These are phyloP conservation scores for Microcyclosporella mali DNA, from an alignment of 2,329 filamentous ascomycete species.

Conservation along the genomic window DNA sequence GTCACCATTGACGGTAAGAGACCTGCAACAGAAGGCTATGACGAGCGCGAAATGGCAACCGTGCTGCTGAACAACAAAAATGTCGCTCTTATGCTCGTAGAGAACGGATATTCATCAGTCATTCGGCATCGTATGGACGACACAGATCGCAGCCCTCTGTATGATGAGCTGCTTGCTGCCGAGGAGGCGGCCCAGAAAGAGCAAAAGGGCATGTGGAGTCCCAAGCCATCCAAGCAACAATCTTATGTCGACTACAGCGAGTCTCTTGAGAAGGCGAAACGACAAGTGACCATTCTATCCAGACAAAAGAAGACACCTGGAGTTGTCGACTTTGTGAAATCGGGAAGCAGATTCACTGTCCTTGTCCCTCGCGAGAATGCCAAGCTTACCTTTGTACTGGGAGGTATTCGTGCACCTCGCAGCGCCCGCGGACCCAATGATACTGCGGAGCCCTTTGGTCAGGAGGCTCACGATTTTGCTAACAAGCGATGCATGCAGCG, in stretches of 20 bases:
- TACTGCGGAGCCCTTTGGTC: conserved; percentile 84
- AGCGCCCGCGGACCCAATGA: conserved; percentile 76
- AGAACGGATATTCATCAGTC: conserved; percentile 87
- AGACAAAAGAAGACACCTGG: conserved; percentile 89
- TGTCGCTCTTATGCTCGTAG: conserved; percentile 75
- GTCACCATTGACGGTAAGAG: conserved; percentile 85
- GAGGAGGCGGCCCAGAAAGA: conserved; percentile 78
- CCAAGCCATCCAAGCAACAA: conserved; percentile 77
- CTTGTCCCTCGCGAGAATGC: conserved; percentile 86
- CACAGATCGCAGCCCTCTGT: conserved; percentile 86
- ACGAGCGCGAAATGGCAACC: conserved; percentile 90
- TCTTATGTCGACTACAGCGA: conserved; percentile 87
- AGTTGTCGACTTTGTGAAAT: conserved; percentile 94
- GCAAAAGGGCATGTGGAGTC: conserved; percentile 90
- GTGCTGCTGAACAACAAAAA: conserved; percentile 80
- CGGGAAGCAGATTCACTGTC: conserved; percentile 89
- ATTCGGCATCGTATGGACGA: conserved; percentile 94
- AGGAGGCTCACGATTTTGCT: conserved; percentile 89
- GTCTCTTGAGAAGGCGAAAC: conserved; percentile 88
- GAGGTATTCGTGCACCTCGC: conserved; percentile 82
- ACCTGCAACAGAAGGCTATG: conserved; percentile 81
- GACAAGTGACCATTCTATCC: conserved; percentile 79
- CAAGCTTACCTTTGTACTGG: conserved; percentile 91
- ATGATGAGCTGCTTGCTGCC: conserved; percentile 77
- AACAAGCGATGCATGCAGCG: conserved; percentile 84